phyloP scores from a whole-genome alignment of 305 asterid species.

The Fraxinus albicans region DNA sequence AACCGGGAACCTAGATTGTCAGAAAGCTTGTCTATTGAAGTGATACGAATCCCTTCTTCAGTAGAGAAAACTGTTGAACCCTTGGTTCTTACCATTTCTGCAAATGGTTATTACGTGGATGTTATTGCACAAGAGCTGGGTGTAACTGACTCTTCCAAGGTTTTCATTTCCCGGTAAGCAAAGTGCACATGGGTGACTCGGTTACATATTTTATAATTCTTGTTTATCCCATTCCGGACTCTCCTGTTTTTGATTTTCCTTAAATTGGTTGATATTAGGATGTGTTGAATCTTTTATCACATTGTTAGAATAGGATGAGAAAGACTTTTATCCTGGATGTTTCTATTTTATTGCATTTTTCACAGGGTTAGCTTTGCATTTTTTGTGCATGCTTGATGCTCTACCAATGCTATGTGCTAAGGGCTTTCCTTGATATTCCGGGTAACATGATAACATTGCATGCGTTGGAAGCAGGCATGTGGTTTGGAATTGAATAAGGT shows the following conservation, averaged over 20 bases:
- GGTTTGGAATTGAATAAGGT: neutral
- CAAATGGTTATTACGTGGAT: slow-evolving; percentile 76
- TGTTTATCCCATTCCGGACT: neutral
- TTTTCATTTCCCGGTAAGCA: slow-evolving; percentile 76
- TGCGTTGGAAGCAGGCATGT: neutral
- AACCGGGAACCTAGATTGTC: slow-evolving; percentile 37
- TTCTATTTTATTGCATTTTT: neutral
- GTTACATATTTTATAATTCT: slow-evolving; percentile 11
- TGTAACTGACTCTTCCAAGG: slow-evolving; percentile 58
- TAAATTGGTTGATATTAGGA: slow-evolving; percentile 6
- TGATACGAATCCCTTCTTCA: slow-evolving; percentile 60
- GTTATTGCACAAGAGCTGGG: slow-evolving; percentile 65
- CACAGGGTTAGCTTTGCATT: neutral
- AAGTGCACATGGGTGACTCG: neutral
- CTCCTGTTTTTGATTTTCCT: neutral
- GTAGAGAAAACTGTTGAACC: slow-evolving; percentile 46
- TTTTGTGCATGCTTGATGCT: neutral
- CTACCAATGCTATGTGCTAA: neutral
- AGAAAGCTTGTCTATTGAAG: slow-evolving; percentile 52
- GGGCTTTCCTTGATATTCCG: neutral
- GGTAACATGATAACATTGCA: neutral
- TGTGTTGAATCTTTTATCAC: neutral
- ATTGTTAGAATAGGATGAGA: neutral
- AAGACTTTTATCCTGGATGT: neutral
- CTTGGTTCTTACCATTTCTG: slow-evolving; percentile 47